Percentiles rank a stretch among this genome's conserved stretches.
phyloP scores from a whole-genome alignment of 805 yeast species.

The Nakazawaea populi region DNA sequence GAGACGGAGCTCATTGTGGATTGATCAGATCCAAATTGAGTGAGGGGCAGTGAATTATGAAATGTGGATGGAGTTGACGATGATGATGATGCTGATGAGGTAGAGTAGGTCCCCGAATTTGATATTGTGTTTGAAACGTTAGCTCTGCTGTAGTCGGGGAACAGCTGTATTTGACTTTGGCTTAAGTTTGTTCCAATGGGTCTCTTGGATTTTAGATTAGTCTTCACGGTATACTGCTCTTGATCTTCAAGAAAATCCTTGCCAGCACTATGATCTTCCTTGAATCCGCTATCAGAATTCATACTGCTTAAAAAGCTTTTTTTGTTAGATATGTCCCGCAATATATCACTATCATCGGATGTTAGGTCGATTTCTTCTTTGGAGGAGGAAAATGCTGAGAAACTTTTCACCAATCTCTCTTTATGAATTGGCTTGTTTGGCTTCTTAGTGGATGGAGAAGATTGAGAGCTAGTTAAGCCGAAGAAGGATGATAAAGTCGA shows the following conservation, averaged over 20 bases:
- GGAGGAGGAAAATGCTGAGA: neutral
- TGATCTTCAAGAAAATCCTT: neutral
- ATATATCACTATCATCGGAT: conserved; percentile 4
- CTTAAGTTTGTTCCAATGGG: conserved; percentile 1
- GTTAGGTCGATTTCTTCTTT: conserved; percentile 1
- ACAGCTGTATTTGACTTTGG: neutral
- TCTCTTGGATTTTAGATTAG: conserved; percentile 4
- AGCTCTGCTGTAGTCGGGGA: neutral
- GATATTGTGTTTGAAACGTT: neutral
- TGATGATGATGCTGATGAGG: neutral
- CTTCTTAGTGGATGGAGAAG: neutral
- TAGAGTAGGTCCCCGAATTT: neutral
- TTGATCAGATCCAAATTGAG: neutral
- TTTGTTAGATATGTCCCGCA: conserved; percentile 5
- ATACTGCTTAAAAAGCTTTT: neutral
- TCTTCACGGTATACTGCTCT: neutral
- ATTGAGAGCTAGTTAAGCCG: neutral
- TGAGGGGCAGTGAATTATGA: too few relatives aligned
- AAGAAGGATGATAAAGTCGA: neutral
- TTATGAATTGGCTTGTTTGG: neutral
- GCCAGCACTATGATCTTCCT: neutral
- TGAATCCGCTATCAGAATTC: neutral
- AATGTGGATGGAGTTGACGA: too few relatives aligned
- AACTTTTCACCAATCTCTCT: neutral
- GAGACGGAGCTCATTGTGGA: neutral